Evolutionary conservation across 208 protist genomes (phyloP).

Genomic region (Tritrichomonas musculus): DNA sequence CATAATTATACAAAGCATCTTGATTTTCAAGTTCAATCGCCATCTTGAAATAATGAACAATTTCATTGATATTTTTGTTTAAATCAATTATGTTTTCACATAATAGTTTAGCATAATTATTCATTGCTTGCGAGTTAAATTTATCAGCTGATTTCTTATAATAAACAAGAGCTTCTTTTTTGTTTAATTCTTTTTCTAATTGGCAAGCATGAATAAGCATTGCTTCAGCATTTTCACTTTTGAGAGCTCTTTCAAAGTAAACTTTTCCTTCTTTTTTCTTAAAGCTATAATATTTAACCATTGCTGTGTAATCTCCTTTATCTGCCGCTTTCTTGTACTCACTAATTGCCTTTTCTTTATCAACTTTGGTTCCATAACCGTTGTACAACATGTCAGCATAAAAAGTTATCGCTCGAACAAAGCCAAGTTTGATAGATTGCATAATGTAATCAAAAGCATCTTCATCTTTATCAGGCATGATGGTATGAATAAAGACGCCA

Average conservation of each 20-base stretch:
- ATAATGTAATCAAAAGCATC: too few species aligned
- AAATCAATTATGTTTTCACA: neutral
- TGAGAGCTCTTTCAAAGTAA: too few species aligned
- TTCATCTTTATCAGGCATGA: too few species aligned
- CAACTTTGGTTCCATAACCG: too few species aligned
- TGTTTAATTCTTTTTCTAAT: too few species aligned
- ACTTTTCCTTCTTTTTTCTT: neutral
- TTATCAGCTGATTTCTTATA: neutral
- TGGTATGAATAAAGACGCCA: too few species aligned
- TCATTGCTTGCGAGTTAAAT: neutral
- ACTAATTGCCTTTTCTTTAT: too few species aligned
- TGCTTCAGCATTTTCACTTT: too few species aligned
- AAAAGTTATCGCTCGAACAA: too few species aligned
- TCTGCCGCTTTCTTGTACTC: neutral
- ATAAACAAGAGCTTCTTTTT: neutral
- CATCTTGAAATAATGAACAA: neutral
- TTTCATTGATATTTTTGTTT: neutral
- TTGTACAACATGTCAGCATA: too few species aligned
- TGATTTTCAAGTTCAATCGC: neutral
- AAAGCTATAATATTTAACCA: neutral
- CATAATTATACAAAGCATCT: neutral
- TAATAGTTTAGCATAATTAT: neutral
- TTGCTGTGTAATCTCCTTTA: neutral
- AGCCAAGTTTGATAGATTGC: too few species aligned
- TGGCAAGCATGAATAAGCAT: too few species aligned